Percentiles rank a stretch among this genome's conserved stretches.
Conservation (phyloP, 768 basidiomycete genomes). For the Crassisporium funariophilum region DNA sequence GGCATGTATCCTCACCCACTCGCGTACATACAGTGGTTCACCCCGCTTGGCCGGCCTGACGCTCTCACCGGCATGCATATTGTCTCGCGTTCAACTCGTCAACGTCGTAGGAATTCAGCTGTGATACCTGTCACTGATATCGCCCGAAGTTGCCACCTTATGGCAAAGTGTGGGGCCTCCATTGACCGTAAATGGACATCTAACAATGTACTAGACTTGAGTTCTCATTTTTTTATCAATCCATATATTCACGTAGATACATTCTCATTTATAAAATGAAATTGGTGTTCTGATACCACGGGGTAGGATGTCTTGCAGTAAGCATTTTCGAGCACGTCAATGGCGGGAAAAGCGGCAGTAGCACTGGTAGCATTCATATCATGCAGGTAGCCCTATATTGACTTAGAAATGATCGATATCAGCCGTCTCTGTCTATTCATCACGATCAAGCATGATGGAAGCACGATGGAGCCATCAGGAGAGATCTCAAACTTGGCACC, state of each 20-base stretch:
- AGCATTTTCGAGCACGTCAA: too few species aligned
- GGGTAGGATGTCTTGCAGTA: too few species aligned
- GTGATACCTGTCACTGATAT: not conserved
- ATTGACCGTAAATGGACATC: not conserved
- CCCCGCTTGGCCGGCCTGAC: not conserved
- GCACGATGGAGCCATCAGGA: too few species aligned
- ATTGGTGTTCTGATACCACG: too few species aligned
- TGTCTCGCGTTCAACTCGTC: not conserved
- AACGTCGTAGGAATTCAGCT: not conserved
- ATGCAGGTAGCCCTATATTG: too few species aligned
- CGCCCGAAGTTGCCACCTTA: not conserved
- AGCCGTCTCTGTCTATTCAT: too few species aligned
- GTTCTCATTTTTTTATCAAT: not conserved
- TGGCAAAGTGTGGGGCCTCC: not conserved
- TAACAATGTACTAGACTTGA: not conserved
- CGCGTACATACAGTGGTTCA: not conserved
- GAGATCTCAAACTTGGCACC: too few species aligned
- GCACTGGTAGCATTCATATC: too few species aligned
- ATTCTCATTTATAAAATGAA: not conserved
- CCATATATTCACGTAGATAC: not conserved
- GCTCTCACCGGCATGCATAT: not conserved
- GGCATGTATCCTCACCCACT: not conserved
- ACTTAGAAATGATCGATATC: too few species aligned
- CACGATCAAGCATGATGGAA: too few species aligned
- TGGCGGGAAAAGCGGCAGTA: too few species aligned